phyloP scores from a whole-genome alignment of 176 grass and related monocot species.

The Zoysia pacifica region DNA sequence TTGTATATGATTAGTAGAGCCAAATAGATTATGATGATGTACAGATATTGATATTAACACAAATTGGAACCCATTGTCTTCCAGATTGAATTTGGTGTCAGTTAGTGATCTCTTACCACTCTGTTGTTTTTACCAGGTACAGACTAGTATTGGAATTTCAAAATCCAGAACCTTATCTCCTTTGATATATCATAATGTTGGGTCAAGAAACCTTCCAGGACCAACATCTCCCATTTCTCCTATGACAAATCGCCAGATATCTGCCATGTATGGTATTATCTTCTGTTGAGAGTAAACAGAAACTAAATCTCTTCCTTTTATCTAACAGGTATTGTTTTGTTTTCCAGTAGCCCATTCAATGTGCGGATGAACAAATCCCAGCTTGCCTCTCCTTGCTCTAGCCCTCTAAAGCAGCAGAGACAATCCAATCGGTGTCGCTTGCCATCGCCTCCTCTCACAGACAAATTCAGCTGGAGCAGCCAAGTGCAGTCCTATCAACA shows the following conservation, averaged over 20 bases:
- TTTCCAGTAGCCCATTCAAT: slow-evolving; percentile 52
- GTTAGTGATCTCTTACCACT: slow-evolving; percentile 23
- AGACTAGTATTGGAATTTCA: slow-evolving; percentile 40
- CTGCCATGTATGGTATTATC: slow-evolving; percentile 55
- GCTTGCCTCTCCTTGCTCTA: slow-evolving; percentile 82
- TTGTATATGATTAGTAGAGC: too few species aligned
- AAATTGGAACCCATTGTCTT: too few species aligned
- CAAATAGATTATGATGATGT: too few species aligned
- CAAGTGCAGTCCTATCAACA: slow-evolving; percentile 80
- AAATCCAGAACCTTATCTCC: slow-evolving; percentile 79
- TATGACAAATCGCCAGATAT: slow-evolving; percentile 38
- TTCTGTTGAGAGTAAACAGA: background rate
- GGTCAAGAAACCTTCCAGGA: slow-evolving; percentile 40
- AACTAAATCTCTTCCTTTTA: slow-evolving; percentile 18
- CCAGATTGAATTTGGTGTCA: background rate
- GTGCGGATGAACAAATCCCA: slow-evolving; percentile 72
- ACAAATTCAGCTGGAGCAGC: slow-evolving; percentile 80
- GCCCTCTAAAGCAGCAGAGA: slow-evolving; percentile 65
- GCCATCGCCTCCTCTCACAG: slow-evolving; percentile 84
- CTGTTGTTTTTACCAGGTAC: slow-evolving; percentile 36
- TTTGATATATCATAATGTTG: slow-evolving; percentile 50
- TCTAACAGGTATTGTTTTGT: slow-evolving; percentile 19
- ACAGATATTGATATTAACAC: too few species aligned
- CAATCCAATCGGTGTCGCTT: slow-evolving; percentile 79
- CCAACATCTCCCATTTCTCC: slow-evolving; percentile 52